A percentile compares a stretch with the other conserved stretches of the same genome.
Conservation (phyloP, 192 early-diverging fungal genomes). For the Cetraspora pellucida region DNA sequence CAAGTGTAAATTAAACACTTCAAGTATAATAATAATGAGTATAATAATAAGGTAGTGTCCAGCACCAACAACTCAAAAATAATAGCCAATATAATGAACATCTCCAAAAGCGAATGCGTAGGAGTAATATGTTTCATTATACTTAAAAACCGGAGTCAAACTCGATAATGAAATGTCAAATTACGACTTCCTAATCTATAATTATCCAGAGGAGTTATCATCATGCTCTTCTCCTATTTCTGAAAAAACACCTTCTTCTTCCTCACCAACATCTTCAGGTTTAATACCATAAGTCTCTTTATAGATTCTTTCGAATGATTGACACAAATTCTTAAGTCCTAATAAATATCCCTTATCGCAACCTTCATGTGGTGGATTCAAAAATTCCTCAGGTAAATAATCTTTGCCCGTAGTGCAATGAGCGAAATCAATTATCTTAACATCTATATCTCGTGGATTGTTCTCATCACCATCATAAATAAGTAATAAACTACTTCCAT, state of each 20-base stretch:
- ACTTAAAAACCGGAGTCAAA: too few species aligned
- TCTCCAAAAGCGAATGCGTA: too few species aligned
- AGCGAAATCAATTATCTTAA: conserved; percentile 97
- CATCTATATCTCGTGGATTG: conserved; percentile 60
- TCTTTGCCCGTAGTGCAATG: conserved; percentile 73
- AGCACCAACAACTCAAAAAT: too few species aligned
- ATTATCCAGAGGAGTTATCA: too few species aligned
- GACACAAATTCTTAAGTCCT: conserved; percentile 72
- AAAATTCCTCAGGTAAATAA: conserved; percentile 36
- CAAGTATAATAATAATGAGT: too few species aligned
- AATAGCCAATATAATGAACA: too few species aligned
- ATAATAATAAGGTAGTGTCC: too few species aligned
- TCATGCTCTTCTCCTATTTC: not conserved
- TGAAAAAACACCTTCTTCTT: conserved; percentile 14
- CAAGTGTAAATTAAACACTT: too few species aligned
- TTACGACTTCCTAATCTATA: too few species aligned
- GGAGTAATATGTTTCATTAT: too few species aligned
- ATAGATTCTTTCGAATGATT: conserved; percentile 59
- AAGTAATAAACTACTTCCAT: conserved; percentile 84
- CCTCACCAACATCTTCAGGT: conserved; percentile 14
- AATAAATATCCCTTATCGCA: conserved; percentile 83
- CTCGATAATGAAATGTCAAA: too few species aligned
- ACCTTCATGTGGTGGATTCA: conserved; percentile 50
- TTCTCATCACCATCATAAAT: conserved; percentile 82
- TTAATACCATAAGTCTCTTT: conserved; percentile 4